phyloP scores from a whole-genome alignment of 2,329 filamentous ascomycete genomes.

The Neonectria coccinea region DNA sequence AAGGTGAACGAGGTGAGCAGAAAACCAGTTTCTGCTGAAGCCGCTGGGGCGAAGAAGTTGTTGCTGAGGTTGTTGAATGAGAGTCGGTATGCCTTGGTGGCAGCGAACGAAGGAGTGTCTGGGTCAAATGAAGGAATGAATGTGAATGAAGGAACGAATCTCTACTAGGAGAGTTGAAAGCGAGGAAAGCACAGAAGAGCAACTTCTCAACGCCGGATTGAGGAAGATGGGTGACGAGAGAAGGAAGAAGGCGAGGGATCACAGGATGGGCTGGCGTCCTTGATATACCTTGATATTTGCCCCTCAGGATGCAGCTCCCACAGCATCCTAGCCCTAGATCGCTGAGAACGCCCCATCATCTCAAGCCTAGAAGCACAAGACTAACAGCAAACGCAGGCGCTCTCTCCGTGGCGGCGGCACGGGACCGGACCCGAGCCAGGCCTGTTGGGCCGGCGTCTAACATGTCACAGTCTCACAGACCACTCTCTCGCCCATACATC shows the following conservation, averaged over 20 bases:
- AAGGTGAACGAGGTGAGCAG: constrained; percentile 25
- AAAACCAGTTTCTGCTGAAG: constrained; percentile 43
- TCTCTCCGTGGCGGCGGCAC: constrained; percentile 5
- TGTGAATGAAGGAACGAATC: constrained; percentile 27
- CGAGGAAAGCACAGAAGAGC: constrained; percentile 26
- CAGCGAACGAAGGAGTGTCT: constrained; percentile 35
- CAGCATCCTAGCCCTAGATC: not conserved
- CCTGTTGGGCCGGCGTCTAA: constrained; percentile 24
- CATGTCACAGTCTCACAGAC: not conserved
- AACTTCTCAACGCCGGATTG: constrained; percentile 37
- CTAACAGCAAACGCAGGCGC: not conserved
- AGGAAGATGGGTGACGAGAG: constrained; percentile 35
- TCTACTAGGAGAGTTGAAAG: constrained; percentile 25
- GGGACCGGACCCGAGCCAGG: constrained; percentile 8
- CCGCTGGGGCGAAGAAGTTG: constrained; percentile 36
- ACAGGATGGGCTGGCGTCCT: constrained; percentile 17
- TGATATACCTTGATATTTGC: constrained; percentile 35
- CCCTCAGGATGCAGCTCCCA: constrained; percentile 11
- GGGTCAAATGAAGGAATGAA: constrained; percentile 34
- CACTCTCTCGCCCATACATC: not conserved
- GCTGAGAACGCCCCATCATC: not conserved
- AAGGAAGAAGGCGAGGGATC: constrained; percentile 17
- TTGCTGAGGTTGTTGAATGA: constrained; percentile 21
- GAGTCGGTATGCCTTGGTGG: constrained; percentile 24
- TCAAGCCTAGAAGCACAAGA: constrained; percentile 2